Conservation (phyloP, 2,329 filamentous ascomycete species). For the Sordariomycetes sp. region DNA sequence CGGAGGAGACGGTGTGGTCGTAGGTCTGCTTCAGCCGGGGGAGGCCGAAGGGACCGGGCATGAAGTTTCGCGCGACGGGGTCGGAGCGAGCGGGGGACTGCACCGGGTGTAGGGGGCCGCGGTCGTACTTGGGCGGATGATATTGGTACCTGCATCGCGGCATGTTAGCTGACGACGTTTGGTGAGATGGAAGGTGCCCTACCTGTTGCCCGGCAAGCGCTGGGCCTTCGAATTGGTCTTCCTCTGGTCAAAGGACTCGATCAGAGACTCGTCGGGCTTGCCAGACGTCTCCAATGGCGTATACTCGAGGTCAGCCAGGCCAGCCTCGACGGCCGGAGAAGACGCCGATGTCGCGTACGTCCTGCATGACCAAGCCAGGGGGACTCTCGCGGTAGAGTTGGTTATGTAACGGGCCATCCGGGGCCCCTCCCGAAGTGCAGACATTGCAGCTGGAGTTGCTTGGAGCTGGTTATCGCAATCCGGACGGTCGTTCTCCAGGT, state of each 20-base stretch:
- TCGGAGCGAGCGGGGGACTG: slow-evolving; percentile 82
- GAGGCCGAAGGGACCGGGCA: slow-evolving; percentile 81
- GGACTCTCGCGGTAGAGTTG: slow-evolving; percentile 3
- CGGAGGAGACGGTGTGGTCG: slow-evolving; percentile 72
- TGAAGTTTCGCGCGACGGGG: slow-evolving; percentile 76
- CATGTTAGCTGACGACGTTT: not conserved
- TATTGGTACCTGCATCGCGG: slow-evolving; percentile 70
- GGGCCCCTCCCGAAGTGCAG: slow-evolving; percentile 27
- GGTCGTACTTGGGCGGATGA: slow-evolving; percentile 87
- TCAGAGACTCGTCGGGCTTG: slow-evolving; percentile 22
- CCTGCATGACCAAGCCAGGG: slow-evolving; percentile 12
- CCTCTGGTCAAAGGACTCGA: slow-evolving; percentile 29
- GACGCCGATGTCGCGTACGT: slow-evolving; percentile 15
- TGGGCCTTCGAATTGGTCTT: slow-evolving; percentile 20
- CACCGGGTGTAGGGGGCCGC: slow-evolving; percentile 85
- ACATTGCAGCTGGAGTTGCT: slow-evolving; percentile 20
- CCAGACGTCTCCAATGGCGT: slow-evolving; percentile 13
- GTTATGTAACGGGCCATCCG: slow-evolving; percentile 18
- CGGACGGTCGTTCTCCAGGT: not conserved
- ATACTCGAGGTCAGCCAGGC: slow-evolving; percentile 7
- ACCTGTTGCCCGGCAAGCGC: slow-evolving; percentile 37
- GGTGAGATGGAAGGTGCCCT: slow-evolving; percentile 9
- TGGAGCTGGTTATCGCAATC: not conserved
- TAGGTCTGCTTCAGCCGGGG: slow-evolving; percentile 86
- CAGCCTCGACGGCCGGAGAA: slow-evolving; percentile 6